Conservation (phyloP, 2,329 filamentous ascomycete genomes). For the Aotearoamyces nothofagi region DNA sequence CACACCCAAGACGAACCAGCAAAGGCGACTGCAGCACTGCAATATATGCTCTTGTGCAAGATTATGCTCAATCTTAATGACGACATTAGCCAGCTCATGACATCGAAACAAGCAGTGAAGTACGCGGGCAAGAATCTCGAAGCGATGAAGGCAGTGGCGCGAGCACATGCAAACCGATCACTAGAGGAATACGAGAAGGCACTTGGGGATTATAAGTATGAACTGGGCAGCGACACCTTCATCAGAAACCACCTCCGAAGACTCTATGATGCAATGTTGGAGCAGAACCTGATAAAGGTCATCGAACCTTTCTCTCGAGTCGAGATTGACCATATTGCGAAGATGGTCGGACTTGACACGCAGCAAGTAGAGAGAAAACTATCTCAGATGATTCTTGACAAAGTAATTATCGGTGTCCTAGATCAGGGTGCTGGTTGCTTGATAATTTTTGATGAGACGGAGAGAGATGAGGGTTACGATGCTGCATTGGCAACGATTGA, state of each 20-base stretch:
- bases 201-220: conserved; percentile 76
- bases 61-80: conserved; percentile 97
- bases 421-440: conserved; percentile 96
- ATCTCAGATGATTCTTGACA: conserved; percentile 98
- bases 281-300: conserved; percentile 99
- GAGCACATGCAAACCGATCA: conserved; percentile 87
- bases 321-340: conserved; percentile 91
- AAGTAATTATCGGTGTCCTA: conserved; percentile 93
- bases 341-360: conserved; percentile 93
- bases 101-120: conserved; percentile 90
- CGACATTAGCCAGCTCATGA: conserved; percentile 90
- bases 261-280: conserved; percentile 95
- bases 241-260: conserved; percentile 93
- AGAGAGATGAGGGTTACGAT: conserved; percentile 87
- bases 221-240: conserved; percentile 88
- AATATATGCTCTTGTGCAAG: conserved; percentile 99
- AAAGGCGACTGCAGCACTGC: conserved; percentile 90
- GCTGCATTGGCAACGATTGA: conserved; percentile 89
- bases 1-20: conserved; percentile 76
- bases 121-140: conserved; percentile 93
- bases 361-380: conserved; percentile 96
- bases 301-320: conserved; percentile 97
- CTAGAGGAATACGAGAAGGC: conserved; percentile 95
- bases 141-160: conserved; percentile 97
- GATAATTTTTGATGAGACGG: conserved; percentile 92